Evolutionary conservation across 2,329 filamentous ascomycete genomes (phyloP), one percentile per base, ranked within the genome.

Genomic region (Ophiocordyceps camponoti-floridani): DNA sequence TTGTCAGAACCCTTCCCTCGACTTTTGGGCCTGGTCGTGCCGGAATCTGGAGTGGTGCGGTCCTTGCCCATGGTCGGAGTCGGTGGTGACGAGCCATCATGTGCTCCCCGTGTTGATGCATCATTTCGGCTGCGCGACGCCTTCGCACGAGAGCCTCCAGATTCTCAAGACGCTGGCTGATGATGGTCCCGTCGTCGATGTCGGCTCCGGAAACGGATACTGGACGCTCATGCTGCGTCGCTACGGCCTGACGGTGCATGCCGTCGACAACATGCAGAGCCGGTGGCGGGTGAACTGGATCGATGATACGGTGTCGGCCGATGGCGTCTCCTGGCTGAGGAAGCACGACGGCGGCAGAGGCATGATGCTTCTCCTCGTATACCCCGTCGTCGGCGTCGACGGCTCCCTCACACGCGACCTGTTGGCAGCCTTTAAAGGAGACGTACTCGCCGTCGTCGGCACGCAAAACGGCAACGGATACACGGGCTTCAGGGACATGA

Each of bases 391-490:
- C 0, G 76, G 77, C 35, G 77, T 77, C 43, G 74, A 77, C 13
- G 72, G 73, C 4, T 70, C 69, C 18, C 86, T 87, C 53, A 85
- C 81, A 1, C 67, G 69, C 35, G 64, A 65, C 48, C 64, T 84
- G 47, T 59, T 87, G 48, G 64, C 65, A 45, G 72, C 73, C 16
- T 87, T 77, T 54, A 54, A 64, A 40, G 78, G 79, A 30, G 71
- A 79, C 52, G 77, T 70, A 4, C 67, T 86, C 43, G 74, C 80
- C n/a, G 75, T 83, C 13, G 81, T 80, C 1, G 82, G 82, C 18
- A 84, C 82, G 19, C 81, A 85, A 62, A 86, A 85, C 56, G 61
- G 62, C 18, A 86, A 84, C 57, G 79, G 82, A 2, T 86, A 83
- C 56, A 87, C 82, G 0, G 78, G 72, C 0, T 85, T 86, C 57